Evolutionary conservation across 345 rosid species (phyloP).

Genomic region (Acer campestre): DNA sequence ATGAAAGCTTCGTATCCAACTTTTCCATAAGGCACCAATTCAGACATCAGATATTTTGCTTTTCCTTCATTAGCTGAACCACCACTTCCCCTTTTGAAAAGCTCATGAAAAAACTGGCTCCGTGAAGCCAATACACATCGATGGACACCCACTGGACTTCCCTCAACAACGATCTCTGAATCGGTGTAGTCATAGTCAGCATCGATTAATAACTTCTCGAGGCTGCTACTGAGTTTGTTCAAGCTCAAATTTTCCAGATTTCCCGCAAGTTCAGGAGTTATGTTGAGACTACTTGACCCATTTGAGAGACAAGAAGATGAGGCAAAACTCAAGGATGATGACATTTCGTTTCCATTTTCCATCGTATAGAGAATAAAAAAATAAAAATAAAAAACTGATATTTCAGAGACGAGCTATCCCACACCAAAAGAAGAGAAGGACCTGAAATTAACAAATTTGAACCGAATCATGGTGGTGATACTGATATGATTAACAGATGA

Average conservation of each 20-base stretch:
- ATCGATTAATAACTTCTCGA: constrained; percentile 31
- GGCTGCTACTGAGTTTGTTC: constrained; percentile 38
- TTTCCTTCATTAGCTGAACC: constrained; percentile 23
- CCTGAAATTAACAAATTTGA: not conserved
- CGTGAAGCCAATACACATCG: constrained; percentile 51
- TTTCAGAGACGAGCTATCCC: not conserved
- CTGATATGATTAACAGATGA: not conserved
- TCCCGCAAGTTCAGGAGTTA: constrained; percentile 20
- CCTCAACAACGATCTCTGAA: constrained; percentile 44
- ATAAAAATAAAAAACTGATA: not conserved
- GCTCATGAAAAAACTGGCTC: constrained; percentile 38
- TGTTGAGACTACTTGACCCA: constrained; percentile 19
- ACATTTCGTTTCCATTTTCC: constrained; percentile 40
- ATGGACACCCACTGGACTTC: constrained; percentile 37
- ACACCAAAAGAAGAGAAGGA: not conserved
- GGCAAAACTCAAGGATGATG: constrained; percentile 37
- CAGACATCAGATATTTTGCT: constrained; percentile 35
- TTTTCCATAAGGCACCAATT: constrained; percentile 27
- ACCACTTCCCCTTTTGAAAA: constrained; percentile 28
- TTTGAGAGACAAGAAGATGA: constrained; percentile 32
- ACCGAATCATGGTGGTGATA: constrained; percentile 1
- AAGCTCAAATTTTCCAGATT: constrained; percentile 35
- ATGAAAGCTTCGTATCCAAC: constrained; percentile 49
- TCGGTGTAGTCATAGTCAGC: constrained; percentile 30
- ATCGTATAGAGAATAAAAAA: constrained; percentile 3